Conservation (phyloP, 2,329 filamentous ascomycete genomes). For the Paraphaeosphaeria minitans region DNA sequence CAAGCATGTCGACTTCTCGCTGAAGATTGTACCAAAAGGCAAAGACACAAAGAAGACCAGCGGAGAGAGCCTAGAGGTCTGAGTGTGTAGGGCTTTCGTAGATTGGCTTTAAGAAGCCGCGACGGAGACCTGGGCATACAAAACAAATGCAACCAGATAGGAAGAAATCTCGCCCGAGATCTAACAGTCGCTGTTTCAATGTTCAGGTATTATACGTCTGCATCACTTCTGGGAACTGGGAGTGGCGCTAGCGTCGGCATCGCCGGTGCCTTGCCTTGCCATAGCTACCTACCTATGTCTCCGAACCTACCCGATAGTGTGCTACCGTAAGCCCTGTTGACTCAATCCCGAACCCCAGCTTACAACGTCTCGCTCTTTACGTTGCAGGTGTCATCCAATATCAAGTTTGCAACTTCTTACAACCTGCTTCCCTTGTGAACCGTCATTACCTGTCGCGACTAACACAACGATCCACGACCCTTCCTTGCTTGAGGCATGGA, state of each 20-base stretch:
- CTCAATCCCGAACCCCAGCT: neutral
- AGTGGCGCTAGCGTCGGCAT: neutral
- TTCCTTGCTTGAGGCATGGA: constrained; percentile 24
- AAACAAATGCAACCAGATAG: neutral
- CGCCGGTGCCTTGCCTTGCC: neutral
- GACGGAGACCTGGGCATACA: neutral
- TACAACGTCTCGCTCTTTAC: neutral
- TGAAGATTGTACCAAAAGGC: constrained; percentile 73
- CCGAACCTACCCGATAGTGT: neutral
- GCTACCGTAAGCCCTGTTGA: neutral
- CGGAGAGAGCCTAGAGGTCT: constrained; percentile 22
- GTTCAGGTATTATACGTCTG: too few species aligned
- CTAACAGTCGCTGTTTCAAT: neutral
- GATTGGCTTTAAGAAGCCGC: neutral
- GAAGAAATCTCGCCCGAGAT: neutral
- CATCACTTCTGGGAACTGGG: too few species aligned
- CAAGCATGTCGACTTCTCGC: constrained; percentile 89
- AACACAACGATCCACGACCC: neutral
- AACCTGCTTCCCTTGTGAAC: neutral
- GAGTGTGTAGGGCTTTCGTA: constrained; percentile 2
- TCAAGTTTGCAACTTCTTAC: neutral
- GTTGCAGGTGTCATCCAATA: neutral
- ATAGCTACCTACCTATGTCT: too few species aligned
- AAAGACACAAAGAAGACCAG: constrained; percentile 21
- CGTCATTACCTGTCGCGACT: neutral